These are phyloP conservation scores for Trypanosoma congolense DNA, from an alignment of 208 protist species.

Conservation along the genomic window DNA sequence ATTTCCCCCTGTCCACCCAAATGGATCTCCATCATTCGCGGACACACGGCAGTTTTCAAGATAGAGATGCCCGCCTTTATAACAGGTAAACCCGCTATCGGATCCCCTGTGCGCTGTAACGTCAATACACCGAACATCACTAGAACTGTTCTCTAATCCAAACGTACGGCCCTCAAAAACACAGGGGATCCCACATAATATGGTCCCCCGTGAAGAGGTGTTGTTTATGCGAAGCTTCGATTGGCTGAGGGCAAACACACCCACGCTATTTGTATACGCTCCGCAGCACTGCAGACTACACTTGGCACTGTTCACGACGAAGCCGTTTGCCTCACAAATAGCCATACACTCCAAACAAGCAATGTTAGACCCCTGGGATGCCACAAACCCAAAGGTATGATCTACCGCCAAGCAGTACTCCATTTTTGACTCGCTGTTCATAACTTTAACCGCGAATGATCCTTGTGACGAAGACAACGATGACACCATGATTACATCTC, in stretches of 20 bases:
- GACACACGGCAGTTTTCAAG: slow-evolving; percentile 44
- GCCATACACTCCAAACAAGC: slow-evolving; percentile 43
- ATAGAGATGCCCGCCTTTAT: slow-evolving; percentile 33
- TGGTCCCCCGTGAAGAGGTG: slow-evolving; percentile 22
- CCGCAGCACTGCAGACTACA: slow-evolving; percentile 43
- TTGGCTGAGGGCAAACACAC: slow-evolving; percentile 52
- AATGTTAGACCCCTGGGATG: slow-evolving; percentile 33
- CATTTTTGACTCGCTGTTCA: slow-evolving; percentile 30
- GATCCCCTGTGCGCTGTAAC: slow-evolving; percentile 37
- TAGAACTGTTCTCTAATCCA: slow-evolving; percentile 54
- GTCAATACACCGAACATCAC: slow-evolving; percentile 35
- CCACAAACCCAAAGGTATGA: slow-evolving; percentile 58
- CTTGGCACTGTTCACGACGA: slow-evolving; percentile 48
- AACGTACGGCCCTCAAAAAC: slow-evolving; percentile 42
- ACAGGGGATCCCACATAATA: slow-evolving; percentile 39
- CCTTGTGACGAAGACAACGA: slow-evolving; percentile 13
- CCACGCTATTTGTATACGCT: slow-evolving; percentile 54
- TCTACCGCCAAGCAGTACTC: slow-evolving; percentile 41
- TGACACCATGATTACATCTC: slow-evolving; percentile 46
- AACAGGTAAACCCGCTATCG: slow-evolving; percentile 63
- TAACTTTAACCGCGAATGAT: slow-evolving; percentile 53
- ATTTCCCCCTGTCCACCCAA: neutral
- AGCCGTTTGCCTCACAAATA: slow-evolving; percentile 58
- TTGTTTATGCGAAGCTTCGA: slow-evolving; percentile 45
- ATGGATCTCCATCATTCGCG: slow-evolving; percentile 7